Base-by-base conservation (phyloP, 257 asterid genomes). In the Handroanthus guayacan region DNA sequence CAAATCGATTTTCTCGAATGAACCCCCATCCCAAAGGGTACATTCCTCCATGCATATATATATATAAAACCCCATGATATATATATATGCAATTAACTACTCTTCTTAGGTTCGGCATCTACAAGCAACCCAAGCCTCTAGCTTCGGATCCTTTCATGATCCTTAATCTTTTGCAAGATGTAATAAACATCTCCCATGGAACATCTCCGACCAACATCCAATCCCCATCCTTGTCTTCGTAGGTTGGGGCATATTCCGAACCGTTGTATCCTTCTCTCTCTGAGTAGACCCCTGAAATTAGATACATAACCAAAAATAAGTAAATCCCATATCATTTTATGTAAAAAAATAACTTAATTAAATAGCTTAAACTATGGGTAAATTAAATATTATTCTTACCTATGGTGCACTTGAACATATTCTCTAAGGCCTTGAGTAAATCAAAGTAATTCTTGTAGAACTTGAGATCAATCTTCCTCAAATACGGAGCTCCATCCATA, bases 121-220 rank as follows among this genome's bases (percentile, higher is more conserved):
- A 79, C 38, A 71, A 13, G 51, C 73, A 82, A 11, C 82, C 89
- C 79, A 92, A 78, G 25, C 99, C 97, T 72, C 84, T 89, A 48
- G 97, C 96, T 62, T 95, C 97, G 3, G 91, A 89, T 0, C 90
- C 90, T 76, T 87, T 95, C 86, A 91, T 92, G 77, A 95, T 83
- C 80, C 99, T 82, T 72, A 95, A 72, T 78, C 99, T 85, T 51
- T 79, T 91, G 90, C 99, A 95, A 69, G 95, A 88, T 20, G 72
- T 82, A 61, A 88, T 51, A 57, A 94, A 94, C 99, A 94, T 94
- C 3, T 92, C 94, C 97, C 98, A 94, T 25, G 99, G 99, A 47
- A 94, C 99, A 85, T 94, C 99, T 31, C 99, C 99, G 7, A 89
- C 98, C 0, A 94, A 75, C 99, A 94, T 94, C 97, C 97, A 92